These are phyloP conservation scores for Vicia sativa DNA, from an alignment of 306 rosid genomes.

Conservation along the genomic window DNA sequence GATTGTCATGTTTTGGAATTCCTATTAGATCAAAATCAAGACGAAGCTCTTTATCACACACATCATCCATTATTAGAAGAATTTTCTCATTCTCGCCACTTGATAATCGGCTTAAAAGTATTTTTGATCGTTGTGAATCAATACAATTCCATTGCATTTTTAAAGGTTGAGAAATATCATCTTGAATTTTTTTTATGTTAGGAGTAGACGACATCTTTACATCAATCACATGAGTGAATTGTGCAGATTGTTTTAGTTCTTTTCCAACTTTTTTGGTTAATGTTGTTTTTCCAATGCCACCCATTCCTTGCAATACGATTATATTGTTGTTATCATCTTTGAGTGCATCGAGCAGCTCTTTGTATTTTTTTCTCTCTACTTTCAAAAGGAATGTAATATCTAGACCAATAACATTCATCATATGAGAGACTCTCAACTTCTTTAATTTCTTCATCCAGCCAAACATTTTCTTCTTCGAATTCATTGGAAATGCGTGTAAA, in stretches of 20 bases:
- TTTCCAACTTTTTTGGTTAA: conserved; percentile 10
- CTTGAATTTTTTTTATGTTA: neutral
- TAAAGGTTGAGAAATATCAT: neutral
- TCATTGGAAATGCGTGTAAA: neutral
- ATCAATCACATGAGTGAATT: neutral
- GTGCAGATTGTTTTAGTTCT: neutral
- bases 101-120: neutral
- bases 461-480: neutral
- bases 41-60: neutral
- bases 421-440: neutral
- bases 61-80: conserved; percentile 40
- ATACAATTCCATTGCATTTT: neutral
- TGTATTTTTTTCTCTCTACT: neutral
- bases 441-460: neutral
- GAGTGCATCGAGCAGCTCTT: neutral
- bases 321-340: neutral
- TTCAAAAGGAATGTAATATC: neutral
- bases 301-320: conserved; percentile 18
- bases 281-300: conserved; percentile 30
- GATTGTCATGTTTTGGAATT: neutral
- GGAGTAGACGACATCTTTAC: neutral
- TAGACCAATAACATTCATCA: neutral
- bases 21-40: conserved; percentile 7
- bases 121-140: neutral
- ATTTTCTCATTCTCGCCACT: neutral